Conservation (phyloP, 805 yeast species). For the Candida ponderosae region DNA sequence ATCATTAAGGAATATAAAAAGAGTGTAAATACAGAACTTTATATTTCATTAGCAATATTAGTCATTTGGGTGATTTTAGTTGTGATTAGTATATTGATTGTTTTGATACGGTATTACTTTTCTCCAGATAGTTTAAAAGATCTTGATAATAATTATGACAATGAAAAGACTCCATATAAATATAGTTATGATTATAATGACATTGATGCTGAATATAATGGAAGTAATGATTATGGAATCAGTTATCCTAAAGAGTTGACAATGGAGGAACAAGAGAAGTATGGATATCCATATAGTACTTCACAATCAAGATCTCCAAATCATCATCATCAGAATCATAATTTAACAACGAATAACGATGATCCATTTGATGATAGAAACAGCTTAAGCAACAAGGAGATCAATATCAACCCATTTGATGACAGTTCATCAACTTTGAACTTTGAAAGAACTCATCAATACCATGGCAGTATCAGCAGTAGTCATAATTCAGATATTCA, state of each 20-base stretch:
- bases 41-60: slow-evolving; percentile 35
- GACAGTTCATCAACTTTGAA: too few relatives aligned
- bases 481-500: too few relatives aligned
- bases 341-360: too few relatives aligned
- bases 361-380: too few relatives aligned
- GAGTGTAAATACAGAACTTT: slow-evolving; percentile 36
- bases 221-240: slow-evolving; percentile 4
- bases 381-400: too few relatives aligned
- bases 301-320: too few relatives aligned
- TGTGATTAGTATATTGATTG: not conserved
- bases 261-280: slow-evolving; percentile 7
- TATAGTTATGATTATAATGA: slow-evolving; percentile 27
- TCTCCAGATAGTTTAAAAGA: not conserved
- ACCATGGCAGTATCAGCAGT: too few relatives aligned
- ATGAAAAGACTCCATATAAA: slow-evolving; percentile 6
- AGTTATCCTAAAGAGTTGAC: slow-evolving; percentile 14
- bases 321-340: too few relatives aligned
- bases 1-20: slow-evolving; percentile 26
- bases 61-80: slow-evolving; percentile 40
- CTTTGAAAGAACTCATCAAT: too few relatives aligned
- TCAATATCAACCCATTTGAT: too few relatives aligned
- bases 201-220: not conserved
- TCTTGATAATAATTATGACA: slow-evolving; percentile 2
- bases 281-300: slow-evolving; percentile 11
- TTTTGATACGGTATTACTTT: not conserved